These are phyloP conservation scores for Fraxinus quadrangulata DNA, from an alignment of 257 asterid species.

Conservation along the genomic window DNA sequence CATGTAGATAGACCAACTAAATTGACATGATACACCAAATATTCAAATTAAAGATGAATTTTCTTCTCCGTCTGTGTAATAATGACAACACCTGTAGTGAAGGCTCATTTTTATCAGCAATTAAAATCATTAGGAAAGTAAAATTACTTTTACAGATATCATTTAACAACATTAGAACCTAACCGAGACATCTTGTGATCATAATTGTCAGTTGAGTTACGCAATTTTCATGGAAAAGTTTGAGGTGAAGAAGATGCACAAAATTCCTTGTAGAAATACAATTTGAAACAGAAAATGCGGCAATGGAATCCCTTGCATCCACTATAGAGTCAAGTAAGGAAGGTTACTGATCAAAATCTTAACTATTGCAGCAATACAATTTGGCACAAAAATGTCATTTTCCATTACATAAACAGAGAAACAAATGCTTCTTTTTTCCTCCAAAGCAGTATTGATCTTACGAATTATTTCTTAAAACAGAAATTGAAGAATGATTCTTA, in stretches of 20 bases:
- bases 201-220: constrained; percentile 7
- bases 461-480: neutral
- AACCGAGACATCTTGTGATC: neutral
- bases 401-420: neutral
- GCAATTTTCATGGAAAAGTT: neutral
- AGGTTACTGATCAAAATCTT: neutral
- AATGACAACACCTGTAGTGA: neutral
- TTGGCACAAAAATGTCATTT: neutral
- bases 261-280: neutral
- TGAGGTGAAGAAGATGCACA: neutral
- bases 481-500: neutral
- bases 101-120: neutral
- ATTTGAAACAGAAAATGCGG: neutral
- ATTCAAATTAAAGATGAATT: neutral
- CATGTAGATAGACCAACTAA: neutral
- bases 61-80: neutral
- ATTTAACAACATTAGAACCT: constrained; percentile 10
- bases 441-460: neutral
- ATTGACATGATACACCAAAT: neutral
- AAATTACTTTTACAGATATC: neutral
- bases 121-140: neutral
- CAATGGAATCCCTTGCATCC: neutral
- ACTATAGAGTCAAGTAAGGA: neutral
- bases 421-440: neutral
- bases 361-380: neutral